These are phyloP conservation scores for Dioscorea zingiberensis DNA, from an alignment of 106 monocot genomes.

Conservation along the genomic window DNA sequence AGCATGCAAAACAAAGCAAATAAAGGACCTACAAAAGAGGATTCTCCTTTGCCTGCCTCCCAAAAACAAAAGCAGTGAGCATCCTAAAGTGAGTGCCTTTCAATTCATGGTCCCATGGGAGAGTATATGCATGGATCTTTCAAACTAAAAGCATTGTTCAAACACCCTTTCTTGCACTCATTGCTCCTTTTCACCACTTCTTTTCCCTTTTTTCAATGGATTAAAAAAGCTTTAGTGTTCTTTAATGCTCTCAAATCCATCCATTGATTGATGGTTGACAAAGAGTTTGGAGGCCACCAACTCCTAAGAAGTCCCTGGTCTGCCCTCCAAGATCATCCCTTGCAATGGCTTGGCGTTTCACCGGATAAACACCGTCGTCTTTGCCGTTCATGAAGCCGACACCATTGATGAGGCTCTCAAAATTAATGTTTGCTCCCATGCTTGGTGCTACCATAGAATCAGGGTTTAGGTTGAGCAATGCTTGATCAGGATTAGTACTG, in stretches of 20 bases:
- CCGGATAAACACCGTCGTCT: background rate
- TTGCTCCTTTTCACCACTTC: no score
- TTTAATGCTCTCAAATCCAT: constrained; percentile 19
- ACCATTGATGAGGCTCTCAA: background rate
- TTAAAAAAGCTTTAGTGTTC: no score
- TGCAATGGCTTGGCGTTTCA: background rate
- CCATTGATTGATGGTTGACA: constrained; percentile 23
- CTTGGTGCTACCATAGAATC: no score
- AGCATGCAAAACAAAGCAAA: no score
- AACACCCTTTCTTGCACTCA: no score
- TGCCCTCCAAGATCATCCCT: constrained; percentile 1
- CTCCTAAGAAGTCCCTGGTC: constrained; percentile 37
- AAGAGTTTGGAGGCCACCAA: constrained; percentile 18
- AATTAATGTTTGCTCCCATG: background rate
- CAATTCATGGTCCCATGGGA: no score
- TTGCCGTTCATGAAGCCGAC: background rate
- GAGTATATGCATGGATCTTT: no score
- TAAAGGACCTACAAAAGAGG: no score
- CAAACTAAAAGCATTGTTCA: no score
- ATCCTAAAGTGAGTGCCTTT: no score
- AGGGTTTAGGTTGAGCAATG: background rate
- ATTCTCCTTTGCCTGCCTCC: constrained; percentile 5
- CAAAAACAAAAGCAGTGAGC: background rate
- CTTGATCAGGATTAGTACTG: background rate
- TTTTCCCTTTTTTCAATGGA: no score